Evolutionary conservation across 192 early-diverging fungal species (phyloP).

Genomic region (Coemansia sp.): DNA sequence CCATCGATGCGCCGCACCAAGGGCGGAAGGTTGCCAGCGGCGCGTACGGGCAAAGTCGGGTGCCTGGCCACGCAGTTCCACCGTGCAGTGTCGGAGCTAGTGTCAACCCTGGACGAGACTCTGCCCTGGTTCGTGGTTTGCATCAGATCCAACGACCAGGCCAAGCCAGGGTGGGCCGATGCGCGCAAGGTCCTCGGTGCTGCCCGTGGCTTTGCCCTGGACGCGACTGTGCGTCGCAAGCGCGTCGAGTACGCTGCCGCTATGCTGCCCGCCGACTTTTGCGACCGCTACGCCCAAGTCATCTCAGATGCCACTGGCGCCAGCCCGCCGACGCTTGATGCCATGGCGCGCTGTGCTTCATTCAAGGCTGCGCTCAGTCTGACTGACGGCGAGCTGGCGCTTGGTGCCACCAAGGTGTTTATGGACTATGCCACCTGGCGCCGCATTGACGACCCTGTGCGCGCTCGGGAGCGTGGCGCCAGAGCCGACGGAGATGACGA

Average conservation of each 20-base stretch:
- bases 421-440: conserved; percentile 80
- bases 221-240: conserved; percentile 42
- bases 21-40: conserved; percentile 62
- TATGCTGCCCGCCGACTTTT: conserved; percentile 43
- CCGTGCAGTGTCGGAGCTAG: conserved; percentile 68
- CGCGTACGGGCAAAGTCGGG: conserved; percentile 55
- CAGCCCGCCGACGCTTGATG: conserved; percentile 19
- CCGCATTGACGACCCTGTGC: conserved; percentile 78
- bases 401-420: conserved; percentile 68
- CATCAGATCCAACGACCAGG: conserved; percentile 58
- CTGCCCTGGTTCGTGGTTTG: conserved; percentile 80
- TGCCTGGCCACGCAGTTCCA: conserved; percentile 71
- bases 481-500: conserved; percentile 58
- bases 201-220: conserved; percentile 26
- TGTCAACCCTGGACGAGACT: conserved; percentile 73
- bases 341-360: conserved; percentile 26
- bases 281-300: conserved; percentile 48
- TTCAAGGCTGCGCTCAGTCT: conserved; percentile 55
- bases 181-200: conserved; percentile 49
- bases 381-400: conserved; percentile 54
- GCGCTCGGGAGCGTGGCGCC: conserved; percentile 62
- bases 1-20: conserved; percentile 63
- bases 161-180: conserved; percentile 28
- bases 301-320: conserved; percentile 48
- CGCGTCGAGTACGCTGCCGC: conserved; percentile 48